Evolutionary conservation across 2,329 filamentous ascomycete species (phyloP).

Genomic region (Trichocomaceae sp.): DNA sequence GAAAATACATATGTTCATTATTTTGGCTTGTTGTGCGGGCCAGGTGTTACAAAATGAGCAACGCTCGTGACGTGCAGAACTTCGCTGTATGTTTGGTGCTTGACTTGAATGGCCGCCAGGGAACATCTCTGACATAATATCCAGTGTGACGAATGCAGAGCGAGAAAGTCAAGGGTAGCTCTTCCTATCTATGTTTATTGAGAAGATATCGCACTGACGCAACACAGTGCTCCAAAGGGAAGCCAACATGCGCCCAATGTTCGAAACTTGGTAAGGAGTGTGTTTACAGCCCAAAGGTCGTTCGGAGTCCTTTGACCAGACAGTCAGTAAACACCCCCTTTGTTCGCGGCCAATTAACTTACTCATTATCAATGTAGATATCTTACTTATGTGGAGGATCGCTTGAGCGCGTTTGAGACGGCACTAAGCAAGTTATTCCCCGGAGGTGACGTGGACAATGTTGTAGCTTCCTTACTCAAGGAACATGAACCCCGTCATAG

Average conservation of each 20-base stretch:
- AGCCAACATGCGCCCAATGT: constrained; percentile 34
- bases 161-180: constrained; percentile 34
- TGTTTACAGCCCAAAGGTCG: constrained; percentile 38
- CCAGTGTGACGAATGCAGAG: constrained; percentile 36
- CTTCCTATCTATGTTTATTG: neutral
- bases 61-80: constrained; percentile 36
- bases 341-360: neutral
- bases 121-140: constrained; percentile 1
- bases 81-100: constrained; percentile 30
- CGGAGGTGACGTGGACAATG: constrained; percentile 34
- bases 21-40: constrained; percentile 7
- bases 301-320: constrained; percentile 36
- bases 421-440: constrained; percentile 34
- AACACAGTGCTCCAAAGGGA: constrained; percentile 37
- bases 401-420: constrained; percentile 33
- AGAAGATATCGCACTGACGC: neutral
- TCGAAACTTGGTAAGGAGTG: constrained; percentile 36
- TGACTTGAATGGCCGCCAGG: neutral
- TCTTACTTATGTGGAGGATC: constrained; percentile 36
- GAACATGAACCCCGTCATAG: constrained; percentile 28
- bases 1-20: neutral
- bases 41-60: constrained; percentile 27
- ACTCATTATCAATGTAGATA: constrained; percentile 21
- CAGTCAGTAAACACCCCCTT: constrained; percentile 27
- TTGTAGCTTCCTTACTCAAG: constrained; percentile 32